phyloP scores from a whole-genome alignment of 176 grass and related monocot species.

The Oryza nivara region DNA sequence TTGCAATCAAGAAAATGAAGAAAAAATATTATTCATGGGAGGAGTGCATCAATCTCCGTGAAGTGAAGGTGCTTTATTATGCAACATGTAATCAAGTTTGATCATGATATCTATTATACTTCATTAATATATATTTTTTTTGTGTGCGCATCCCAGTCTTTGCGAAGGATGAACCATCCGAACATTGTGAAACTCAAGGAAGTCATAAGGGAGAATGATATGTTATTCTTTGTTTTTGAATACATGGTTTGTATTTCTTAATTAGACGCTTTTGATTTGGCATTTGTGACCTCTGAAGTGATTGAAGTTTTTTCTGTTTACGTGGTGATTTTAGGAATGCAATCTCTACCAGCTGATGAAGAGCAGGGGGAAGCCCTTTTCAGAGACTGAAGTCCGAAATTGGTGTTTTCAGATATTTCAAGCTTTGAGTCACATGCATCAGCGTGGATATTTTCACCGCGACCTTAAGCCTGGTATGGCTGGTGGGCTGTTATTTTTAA shows the following conservation, averaged over 20 bases:
- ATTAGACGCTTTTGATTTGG: slow-evolving; percentile 6
- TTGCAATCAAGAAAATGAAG: slow-evolving; percentile 99
- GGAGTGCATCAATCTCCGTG: slow-evolving; percentile 96
- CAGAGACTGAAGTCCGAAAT: slow-evolving; percentile 79
- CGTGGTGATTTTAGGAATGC: slow-evolving; percentile 63
- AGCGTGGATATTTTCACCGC: slow-evolving; percentile 96
- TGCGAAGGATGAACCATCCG: slow-evolving; percentile 95
- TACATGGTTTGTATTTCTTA: slow-evolving; percentile 78
- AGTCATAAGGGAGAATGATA: slow-evolving; percentile 96
- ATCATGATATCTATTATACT: slow-evolving; percentile 27
- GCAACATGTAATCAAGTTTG: slow-evolving; percentile 9
- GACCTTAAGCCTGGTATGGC: slow-evolving; percentile 95
- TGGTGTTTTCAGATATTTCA: slow-evolving; percentile 99
- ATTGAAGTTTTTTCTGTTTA: slow-evolving; percentile 28
- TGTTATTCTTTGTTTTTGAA: slow-evolving; percentile 92
- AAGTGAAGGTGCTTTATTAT: slow-evolving; percentile 87
- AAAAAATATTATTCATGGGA: slow-evolving; percentile 98
- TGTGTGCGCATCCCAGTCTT: slow-evolving; percentile 51
- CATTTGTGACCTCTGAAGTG: not conserved
- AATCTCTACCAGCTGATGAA: slow-evolving; percentile 99
- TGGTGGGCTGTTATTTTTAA: not conserved
- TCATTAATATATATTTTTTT: slow-evolving; percentile 20
- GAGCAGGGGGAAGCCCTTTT: slow-evolving; percentile 76
- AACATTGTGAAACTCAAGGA: slow-evolving; percentile 99
- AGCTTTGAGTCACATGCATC: slow-evolving; percentile 96